Percentiles rank a stretch among this genome's conserved stretches.
Conservation (phyloP, 805 yeast genomes). For the Saccharomycopsis synnaedendra region DNA sequence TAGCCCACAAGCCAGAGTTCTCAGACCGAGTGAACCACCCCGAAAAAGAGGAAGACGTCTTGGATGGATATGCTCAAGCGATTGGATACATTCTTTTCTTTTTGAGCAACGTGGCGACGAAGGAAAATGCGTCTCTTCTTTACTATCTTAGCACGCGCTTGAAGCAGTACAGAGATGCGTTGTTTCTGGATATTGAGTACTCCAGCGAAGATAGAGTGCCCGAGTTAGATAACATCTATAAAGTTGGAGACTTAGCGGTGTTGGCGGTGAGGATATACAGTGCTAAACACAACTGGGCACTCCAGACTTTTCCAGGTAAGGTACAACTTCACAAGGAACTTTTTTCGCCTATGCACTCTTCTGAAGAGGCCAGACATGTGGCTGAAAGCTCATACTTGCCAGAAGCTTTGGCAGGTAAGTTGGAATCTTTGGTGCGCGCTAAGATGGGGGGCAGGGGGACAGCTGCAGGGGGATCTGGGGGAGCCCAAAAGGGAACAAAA, state of each 20-base stretch:
- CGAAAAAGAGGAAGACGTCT: conserved; percentile 17
- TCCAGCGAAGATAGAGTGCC: conserved; percentile 16
- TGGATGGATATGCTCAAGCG: conserved; percentile 40
- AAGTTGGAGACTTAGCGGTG: conserved; percentile 66
- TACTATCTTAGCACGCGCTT: conserved; percentile 70
- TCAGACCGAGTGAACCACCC: not conserved
- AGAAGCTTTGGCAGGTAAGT: not conserved
- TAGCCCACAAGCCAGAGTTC: conserved; percentile 69
- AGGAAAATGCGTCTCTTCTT: conserved; percentile 58
- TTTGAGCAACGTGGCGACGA: conserved; percentile 46
- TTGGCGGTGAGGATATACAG: conserved; percentile 42
- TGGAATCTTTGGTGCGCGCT: conserved; percentile 2
- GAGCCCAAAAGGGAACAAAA: too few relatives aligned
- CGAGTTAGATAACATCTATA: conserved; percentile 37
- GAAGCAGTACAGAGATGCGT: conserved; percentile 62
- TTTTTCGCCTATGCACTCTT: conserved; percentile 47
- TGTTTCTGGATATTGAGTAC: conserved; percentile 26
- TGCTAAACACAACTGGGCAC: conserved; percentile 44
- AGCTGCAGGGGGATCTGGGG: too few relatives aligned
- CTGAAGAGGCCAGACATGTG: conserved; percentile 45
- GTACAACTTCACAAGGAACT: conserved; percentile 59
- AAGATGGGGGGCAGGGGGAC: conserved; percentile 1
- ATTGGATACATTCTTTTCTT: conserved; percentile 50
- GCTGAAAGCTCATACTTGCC: conserved; percentile 35
- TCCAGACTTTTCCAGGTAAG: conserved; percentile 77